Conservation (phyloP, 805 yeast genomes). For the Yarrowia bubula region DNA sequence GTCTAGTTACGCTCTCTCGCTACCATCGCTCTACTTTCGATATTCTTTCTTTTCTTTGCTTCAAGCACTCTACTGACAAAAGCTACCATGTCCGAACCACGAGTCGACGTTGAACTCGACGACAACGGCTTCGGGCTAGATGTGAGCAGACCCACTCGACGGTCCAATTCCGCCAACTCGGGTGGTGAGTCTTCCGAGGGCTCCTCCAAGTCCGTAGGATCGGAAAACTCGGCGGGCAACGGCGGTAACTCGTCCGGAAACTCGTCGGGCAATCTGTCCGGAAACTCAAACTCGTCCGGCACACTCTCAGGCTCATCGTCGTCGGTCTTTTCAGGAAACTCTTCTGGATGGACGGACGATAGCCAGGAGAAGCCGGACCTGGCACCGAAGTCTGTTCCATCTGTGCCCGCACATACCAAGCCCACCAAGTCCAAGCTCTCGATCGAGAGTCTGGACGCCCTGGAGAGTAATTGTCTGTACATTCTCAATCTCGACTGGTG, state of each 20-base stretch:
- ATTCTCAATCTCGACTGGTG: constrained; percentile 32
- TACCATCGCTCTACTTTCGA: too few relatives aligned
- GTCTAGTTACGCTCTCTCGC: not conserved
- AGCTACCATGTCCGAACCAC: constrained; percentile 13
- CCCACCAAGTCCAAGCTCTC: constrained; percentile 6
- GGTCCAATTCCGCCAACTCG: constrained; percentile 9
- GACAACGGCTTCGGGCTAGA: constrained; percentile 12
- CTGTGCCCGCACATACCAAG: not conserved
- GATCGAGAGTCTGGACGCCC: not conserved
- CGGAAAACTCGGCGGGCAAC: constrained; percentile 1
- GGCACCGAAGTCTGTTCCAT: not conserved
- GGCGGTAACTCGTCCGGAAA: not conserved
- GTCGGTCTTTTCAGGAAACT: not conserved
- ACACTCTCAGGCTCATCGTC: not conserved
- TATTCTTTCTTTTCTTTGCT: not conserved
- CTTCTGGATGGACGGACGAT: not conserved
- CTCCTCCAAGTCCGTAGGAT: constrained; percentile 1
- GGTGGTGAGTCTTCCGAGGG: constrained; percentile 14
- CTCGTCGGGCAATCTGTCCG: not conserved
- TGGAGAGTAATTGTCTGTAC: constrained; percentile 10
- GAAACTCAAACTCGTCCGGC: not conserved
- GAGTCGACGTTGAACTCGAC: constrained; percentile 17
- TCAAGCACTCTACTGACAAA: not conserved
- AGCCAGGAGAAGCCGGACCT: not conserved
- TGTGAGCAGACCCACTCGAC: not conserved